A percentile compares a stretch with the other conserved stretches of the same genome.
Conservation (phyloP, 2,329 filamentous ascomycete genomes). For the Myriosclerotinia scirpicola region DNA sequence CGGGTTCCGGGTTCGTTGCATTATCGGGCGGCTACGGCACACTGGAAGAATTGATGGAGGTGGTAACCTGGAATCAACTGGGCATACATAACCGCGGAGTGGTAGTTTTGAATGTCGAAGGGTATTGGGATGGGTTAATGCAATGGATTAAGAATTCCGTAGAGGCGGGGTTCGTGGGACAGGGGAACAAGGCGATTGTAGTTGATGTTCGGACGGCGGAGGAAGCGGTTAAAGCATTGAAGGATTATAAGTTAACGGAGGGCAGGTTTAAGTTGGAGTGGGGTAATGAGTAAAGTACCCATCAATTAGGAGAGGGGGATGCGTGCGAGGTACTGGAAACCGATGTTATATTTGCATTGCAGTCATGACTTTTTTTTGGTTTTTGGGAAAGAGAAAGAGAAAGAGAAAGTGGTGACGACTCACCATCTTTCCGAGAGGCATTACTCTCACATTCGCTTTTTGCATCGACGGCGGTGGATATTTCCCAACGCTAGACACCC, state of each 20-base stretch:
- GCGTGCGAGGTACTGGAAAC: too few species aligned
- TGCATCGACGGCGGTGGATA: not conserved
- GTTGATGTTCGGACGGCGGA: constrained; percentile 71
- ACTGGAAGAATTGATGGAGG: constrained; percentile 91
- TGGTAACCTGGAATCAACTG: constrained; percentile 92
- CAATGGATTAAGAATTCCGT: constrained; percentile 78
- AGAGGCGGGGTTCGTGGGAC: constrained; percentile 71
- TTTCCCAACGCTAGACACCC: too few species aligned
- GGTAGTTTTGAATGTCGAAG: constrained; percentile 80
- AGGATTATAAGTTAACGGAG: constrained; percentile 71
- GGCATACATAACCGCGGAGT: constrained; percentile 84
- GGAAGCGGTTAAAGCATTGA: constrained; percentile 69
- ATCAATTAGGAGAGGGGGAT: not conserved
- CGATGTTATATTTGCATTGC: not conserved
- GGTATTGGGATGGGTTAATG: constrained; percentile 88
- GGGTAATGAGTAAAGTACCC: constrained; percentile 49
- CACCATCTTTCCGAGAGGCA: too few species aligned
- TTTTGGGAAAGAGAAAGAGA: too few species aligned
- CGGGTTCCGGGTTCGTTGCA: constrained; percentile 85
- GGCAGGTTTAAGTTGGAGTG: constrained; percentile 81
- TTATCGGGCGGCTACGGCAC: constrained; percentile 90
- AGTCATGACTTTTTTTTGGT: too few species aligned
- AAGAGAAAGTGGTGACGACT: too few species aligned
- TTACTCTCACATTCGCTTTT: not conserved
- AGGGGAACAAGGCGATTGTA: constrained; percentile 71